These are phyloP conservation scores for Phytopythium boreale DNA, from an alignment of 352 stramenopile species.

Conservation along the genomic window DNA sequence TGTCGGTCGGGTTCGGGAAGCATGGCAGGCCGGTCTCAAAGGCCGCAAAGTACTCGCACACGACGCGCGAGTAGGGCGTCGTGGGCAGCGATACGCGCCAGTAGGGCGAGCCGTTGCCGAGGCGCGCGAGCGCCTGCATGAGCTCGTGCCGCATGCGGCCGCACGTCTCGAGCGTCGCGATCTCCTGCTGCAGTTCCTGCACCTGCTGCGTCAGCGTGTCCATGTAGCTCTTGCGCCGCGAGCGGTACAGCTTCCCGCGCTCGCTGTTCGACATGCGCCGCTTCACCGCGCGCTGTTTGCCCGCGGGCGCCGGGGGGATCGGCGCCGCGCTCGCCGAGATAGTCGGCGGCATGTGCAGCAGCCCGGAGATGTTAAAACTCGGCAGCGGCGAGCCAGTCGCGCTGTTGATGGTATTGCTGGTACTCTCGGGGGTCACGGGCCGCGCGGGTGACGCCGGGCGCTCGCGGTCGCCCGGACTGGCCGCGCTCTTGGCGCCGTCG, in stretches of 20 bases:
- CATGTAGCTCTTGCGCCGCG: conserved; percentile 45
- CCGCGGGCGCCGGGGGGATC: background rate
- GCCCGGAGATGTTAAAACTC: conserved; percentile 4
- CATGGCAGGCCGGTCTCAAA: conserved; percentile 49
- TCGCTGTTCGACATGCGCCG: conserved; percentile 59
- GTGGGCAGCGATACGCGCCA: background rate
- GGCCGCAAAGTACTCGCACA: conserved; percentile 49
- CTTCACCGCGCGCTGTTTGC: conserved; percentile 5
- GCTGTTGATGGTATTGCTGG: background rate
- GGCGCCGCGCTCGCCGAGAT: conserved; percentile 4
- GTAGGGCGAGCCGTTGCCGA: conserved; percentile 14
- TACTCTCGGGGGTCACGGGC: background rate
- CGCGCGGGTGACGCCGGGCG: background rate
- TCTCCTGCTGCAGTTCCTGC: conserved; percentile 41
- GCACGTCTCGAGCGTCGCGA: conserved; percentile 30
- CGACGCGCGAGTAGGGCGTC: conserved; percentile 19
- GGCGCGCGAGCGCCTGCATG: conserved; percentile 15
- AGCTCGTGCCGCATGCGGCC: conserved; percentile 30
- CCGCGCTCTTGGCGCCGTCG: background rate
- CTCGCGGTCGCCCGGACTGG: background rate
- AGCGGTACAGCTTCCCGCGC: conserved; percentile 62
- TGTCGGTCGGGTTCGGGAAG: conserved; percentile 22
- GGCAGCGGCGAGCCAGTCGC: background rate
- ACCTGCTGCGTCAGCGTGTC: conserved; percentile 30
- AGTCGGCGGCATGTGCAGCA: conserved; percentile 3